Conservation (phyloP, 2,329 filamentous ascomycete genomes). For the Talaromyces sp. region DNA sequence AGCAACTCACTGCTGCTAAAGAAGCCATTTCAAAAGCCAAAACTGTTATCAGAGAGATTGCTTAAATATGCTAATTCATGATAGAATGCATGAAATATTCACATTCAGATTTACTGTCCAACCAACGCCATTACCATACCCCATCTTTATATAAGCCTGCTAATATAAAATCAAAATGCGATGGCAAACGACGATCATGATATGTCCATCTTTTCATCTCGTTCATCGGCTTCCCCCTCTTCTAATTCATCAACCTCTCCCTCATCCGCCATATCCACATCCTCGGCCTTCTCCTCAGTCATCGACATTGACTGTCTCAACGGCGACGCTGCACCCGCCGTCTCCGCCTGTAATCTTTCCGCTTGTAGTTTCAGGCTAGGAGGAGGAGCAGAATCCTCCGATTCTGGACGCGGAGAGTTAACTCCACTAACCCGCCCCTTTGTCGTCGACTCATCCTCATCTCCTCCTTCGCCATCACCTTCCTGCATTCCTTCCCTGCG, state of each 20-base stretch:
- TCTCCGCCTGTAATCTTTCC: slow-evolving; percentile 30
- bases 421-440: slow-evolving; percentile 43
- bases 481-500: slow-evolving; percentile 75
- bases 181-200: slow-evolving; percentile 29
- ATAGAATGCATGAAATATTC: background rate
- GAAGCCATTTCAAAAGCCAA: slow-evolving; percentile 41
- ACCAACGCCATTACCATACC: slow-evolving; percentile 13
- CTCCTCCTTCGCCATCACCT: slow-evolving; percentile 56
- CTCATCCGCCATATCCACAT: slow-evolving; percentile 59
- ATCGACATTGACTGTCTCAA: slow-evolving; percentile 35
- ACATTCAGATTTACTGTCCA: background rate
- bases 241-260: slow-evolving; percentile 48
- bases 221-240: slow-evolving; percentile 47
- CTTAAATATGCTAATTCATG: slow-evolving; percentile 23
- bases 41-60: slow-evolving; percentile 38
- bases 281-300: slow-evolving; percentile 49
- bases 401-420: slow-evolving; percentile 50
- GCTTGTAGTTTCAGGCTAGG: slow-evolving; percentile 24
- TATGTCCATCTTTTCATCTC: slow-evolving; percentile 66
- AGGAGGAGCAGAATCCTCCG: slow-evolving; percentile 30
- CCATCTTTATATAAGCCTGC: background rate
- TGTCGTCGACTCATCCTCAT: slow-evolving; percentile 42
- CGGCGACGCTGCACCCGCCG: slow-evolving; percentile 34
- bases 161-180: background rate
- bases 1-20: slow-evolving; percentile 41